phyloP scores from a whole-genome alignment of 1,284 basidiomycete species.

The Uromyces viciae-fabae region DNA sequence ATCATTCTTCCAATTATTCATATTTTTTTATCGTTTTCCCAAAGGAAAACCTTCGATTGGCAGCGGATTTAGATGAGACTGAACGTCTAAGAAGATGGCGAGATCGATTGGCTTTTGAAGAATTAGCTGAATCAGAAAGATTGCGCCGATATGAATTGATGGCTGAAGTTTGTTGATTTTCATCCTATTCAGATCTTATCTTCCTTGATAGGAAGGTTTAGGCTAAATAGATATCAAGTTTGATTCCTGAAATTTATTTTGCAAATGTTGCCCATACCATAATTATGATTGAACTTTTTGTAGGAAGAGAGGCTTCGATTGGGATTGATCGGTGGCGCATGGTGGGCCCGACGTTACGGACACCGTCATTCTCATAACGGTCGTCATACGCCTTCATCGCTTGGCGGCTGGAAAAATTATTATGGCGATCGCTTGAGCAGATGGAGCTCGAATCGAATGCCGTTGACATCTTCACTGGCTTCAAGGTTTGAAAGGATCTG shows the following conservation, averaged over 20 bases:
- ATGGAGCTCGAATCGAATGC: slow-evolving; percentile 42
- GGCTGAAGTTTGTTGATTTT: slow-evolving; percentile 37
- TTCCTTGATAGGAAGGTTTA: neutral
- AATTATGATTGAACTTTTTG: neutral
- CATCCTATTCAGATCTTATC: neutral
- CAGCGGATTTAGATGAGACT: slow-evolving; percentile 35
- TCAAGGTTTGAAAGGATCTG: slow-evolving; percentile 43
- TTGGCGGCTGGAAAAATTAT: slow-evolving; percentile 35
- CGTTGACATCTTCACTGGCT: slow-evolving; percentile 23
- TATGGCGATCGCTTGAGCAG: slow-evolving; percentile 33
- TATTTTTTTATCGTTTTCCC: neutral
- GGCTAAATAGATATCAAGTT: neutral
- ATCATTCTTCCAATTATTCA: neutral
- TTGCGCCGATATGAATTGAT: slow-evolving; percentile 36
- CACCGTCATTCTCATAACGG: slow-evolving; percentile 35
- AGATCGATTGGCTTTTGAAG: slow-evolving; percentile 42
- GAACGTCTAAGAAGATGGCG: slow-evolving; percentile 41
- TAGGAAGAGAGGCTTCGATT: slow-evolving; percentile 45
- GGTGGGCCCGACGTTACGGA: slow-evolving; percentile 42
- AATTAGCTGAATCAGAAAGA: slow-evolving; percentile 39
- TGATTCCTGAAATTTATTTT: too few species aligned
- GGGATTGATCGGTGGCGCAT: slow-evolving; percentile 38
- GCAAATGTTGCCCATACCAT: too few species aligned
- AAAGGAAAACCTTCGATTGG: slow-evolving; percentile 41
- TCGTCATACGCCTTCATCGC: slow-evolving; percentile 10